Base-by-base conservation (phyloP, 805 yeast species). In the Lachancea dasiensis region DNA sequence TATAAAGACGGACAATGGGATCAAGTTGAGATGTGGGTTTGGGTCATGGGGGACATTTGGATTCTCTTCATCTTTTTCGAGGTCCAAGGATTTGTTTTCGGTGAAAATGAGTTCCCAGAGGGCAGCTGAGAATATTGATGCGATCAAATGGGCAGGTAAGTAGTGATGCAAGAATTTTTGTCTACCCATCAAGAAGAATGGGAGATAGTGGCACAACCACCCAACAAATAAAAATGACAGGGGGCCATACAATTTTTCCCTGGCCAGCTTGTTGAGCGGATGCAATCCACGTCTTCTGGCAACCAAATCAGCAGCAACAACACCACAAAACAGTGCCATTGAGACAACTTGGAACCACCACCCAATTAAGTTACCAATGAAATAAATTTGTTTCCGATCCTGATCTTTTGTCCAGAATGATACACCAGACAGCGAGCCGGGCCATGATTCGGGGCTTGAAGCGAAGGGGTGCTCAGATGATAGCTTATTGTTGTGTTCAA, bases 101-200 rank as follows among this genome's bases (percentile, higher is more conserved):
- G 86, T 76, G 56, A 81, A 77, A 17, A 86, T 58, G 51, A 85
- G 77, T 58, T 92, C 98, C 42, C 83, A 67, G 39, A 86, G 64
- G 0, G 85, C 89, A 19, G 92, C 97, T 6, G 87, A 65, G 43
- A 89, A 77, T 51, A 87, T 59, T 0, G 94, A 86, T 9, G 92
- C 95, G 43, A 86, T 70, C 60, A 90, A 67, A 60, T 92, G 97
- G 0, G 98, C 97, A 24, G 98, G 97, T 48, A 92, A 68, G 58
- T 87, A 87, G 63, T 89, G 97, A 58, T 89, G 97, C 60, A 89
- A 71, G 67, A 90, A 89, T 58, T 85, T 81, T 65, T 89, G 97
- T 67, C 97, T 81, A 45, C 76, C 73, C 97, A 90, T 89, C 52
- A 89, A 69, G 66, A 75, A 89, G 70, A 87, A 89, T 45, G 95